Evolutionary conservation across 495 filamentous ascomycete genomes (phyloP).

Genomic region (Paragyromitra xinjiangensis): DNA sequence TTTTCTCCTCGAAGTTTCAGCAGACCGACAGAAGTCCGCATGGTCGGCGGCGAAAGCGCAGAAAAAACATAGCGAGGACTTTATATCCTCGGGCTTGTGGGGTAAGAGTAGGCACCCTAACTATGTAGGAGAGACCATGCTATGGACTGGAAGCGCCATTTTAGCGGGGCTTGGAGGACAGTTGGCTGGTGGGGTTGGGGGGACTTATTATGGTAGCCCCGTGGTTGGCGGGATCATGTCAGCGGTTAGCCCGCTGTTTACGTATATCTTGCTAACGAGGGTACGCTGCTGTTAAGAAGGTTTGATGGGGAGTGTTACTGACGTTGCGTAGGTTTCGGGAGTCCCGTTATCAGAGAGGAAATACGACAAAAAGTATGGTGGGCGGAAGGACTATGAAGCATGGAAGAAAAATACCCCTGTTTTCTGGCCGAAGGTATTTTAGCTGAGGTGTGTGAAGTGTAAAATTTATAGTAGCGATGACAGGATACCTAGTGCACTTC

Average conservation of each 20-base stretch:
- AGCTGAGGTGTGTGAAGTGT: not conserved
- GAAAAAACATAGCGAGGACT: constrained; percentile 71
- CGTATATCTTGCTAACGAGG: constrained; percentile 68
- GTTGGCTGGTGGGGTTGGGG: constrained; percentile 57
- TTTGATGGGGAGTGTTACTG: constrained; percentile 18
- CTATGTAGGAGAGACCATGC: constrained; percentile 71
- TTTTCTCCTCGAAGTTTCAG: constrained; percentile 67
- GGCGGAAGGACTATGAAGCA: constrained; percentile 69
- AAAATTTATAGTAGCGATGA: too few relatives aligned
- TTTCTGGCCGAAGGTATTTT: constrained; percentile 70
- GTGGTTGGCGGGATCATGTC: constrained; percentile 62
- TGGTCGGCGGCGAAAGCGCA: constrained; percentile 67
- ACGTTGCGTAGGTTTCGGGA: constrained; percentile 63
- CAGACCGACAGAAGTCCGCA: constrained; percentile 68
- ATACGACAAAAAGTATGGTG: constrained; percentile 71
- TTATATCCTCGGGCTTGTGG: constrained; percentile 70
- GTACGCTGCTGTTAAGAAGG: constrained; percentile 55
- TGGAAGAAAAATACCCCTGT: constrained; percentile 74
- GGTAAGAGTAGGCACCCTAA: constrained; percentile 70
- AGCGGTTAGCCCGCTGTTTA: constrained; percentile 69
- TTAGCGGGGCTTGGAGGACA: constrained; percentile 64
- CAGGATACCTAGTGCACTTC: not conserved
- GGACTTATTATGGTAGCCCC: constrained; percentile 51
- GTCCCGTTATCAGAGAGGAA: constrained; percentile 71
- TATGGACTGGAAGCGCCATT: constrained; percentile 72